phyloP scores from a whole-genome alignment of 2,329 filamentous ascomycete genomes.

The Fusarium veterinarium region DNA sequence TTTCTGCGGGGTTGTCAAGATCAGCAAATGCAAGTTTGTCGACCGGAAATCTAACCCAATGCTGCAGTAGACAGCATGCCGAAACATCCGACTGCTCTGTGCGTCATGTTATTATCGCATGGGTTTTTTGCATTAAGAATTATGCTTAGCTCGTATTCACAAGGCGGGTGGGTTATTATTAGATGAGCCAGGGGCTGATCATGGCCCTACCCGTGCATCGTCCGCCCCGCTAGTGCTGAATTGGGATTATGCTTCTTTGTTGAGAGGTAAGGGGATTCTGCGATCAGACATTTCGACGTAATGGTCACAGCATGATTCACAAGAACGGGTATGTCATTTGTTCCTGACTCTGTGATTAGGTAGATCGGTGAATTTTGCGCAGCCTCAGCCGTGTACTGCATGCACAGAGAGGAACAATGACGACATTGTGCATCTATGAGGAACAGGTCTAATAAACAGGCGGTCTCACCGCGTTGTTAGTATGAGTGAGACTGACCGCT shows the following conservation, averaged over 20 bases:
- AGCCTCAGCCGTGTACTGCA: not conserved
- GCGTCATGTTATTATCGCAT: not conserved
- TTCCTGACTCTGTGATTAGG: not conserved
- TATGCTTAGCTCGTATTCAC: constrained; percentile 16
- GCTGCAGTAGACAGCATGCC: not conserved
- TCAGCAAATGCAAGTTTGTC: not conserved
- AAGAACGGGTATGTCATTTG: not conserved
- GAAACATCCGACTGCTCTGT: constrained; percentile 2
- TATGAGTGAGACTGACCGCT: not conserved
- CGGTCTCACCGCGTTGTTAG: not conserved
- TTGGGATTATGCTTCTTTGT: not conserved
- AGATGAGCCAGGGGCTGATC: constrained; percentile 1
- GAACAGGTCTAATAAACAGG: not conserved
- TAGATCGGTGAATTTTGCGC: not conserved
- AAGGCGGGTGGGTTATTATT: not conserved
- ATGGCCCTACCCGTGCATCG: not conserved
- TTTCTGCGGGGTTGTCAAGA: not conserved
- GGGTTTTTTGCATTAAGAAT: not conserved
- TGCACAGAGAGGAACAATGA: not conserved
- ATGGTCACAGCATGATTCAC: not conserved
- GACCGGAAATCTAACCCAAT: not conserved
- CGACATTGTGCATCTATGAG: not conserved
- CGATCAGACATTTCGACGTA: not conserved
- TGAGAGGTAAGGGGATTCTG: not conserved
- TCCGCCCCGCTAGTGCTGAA: not conserved